phyloP scores from a whole-genome alignment of 2,329 filamentous ascomycete species.

The Cytospora schulzeri region DNA sequence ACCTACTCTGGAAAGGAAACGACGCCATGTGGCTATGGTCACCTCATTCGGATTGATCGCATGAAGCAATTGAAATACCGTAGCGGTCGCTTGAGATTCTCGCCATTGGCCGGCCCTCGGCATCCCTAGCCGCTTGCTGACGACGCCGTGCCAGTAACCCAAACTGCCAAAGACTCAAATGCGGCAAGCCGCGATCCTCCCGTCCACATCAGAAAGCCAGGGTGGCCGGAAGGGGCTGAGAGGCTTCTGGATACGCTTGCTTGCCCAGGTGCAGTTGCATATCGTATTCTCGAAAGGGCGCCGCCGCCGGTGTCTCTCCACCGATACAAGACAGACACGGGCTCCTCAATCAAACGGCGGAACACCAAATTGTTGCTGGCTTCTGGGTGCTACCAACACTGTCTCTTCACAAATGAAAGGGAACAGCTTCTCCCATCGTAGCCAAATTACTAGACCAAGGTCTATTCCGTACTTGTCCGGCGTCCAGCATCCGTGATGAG shows the following conservation, averaged over 20 bases:
- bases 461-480: not conserved
- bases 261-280: not conserved
- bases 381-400: not conserved
- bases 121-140: conserved; percentile 7
- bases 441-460: not conserved
- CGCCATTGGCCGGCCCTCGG: conserved; percentile 1
- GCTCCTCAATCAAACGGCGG: not conserved
- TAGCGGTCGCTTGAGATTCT: conserved; percentile 6
- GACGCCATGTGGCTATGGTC: not conserved
- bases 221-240: not conserved
- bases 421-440: not conserved
- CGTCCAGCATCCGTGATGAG: not conserved
- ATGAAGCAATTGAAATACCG: conserved; percentile 5
- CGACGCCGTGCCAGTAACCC: conserved; percentile 1
- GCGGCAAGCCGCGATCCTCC: not conserved
- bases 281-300: not conserved
- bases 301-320: not conserved
- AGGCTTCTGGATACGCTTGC: not conserved
- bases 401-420: not conserved
- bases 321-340: not conserved
- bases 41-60: not conserved
- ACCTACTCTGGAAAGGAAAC: not conserved
- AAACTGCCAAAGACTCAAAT: conserved; percentile 1
- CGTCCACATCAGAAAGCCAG: conserved; percentile 3
- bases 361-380: not conserved